Base-by-base conservation (phyloP, 2,329 filamentous ascomycete species). In the Colletotrichum neosansevieriae region DNA sequence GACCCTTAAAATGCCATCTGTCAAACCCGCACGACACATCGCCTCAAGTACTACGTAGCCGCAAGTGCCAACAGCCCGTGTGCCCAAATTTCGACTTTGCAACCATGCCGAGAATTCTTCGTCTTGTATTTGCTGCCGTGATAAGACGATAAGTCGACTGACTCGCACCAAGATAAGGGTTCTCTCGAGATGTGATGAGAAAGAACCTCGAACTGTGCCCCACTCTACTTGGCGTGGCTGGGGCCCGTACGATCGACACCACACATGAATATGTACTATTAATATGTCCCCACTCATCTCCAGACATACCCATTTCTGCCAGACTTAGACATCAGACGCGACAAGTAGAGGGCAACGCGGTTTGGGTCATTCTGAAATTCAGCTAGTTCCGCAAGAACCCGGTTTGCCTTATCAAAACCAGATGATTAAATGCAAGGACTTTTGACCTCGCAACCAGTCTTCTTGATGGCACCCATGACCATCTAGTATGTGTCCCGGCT, bases 91-190 rank as follows among this genome's bases (percentile, higher is more conserved):
- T 6, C 44, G 40, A 12, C 40, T 21, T 13, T 65, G 65, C 61
- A 65, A 34, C 54, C 42, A 56, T 38, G 5, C 24, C 24, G 24
- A 24, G 4, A 24, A 24, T 21, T 38, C 29, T 32, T 62, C 19
- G 58, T 49, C 53, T 54, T 9, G 24, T 36, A 38, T 40, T 34
- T 47, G 54, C 24, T 24, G 24, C 24, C 24, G 24, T 24, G 24
- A 65, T 65, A 65, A 65, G 61, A 50, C 11, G 38, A 59, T 49
- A 45, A 11, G n/a, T 42, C 4, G 40, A n/a, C 38, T n/a, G 57
- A 68, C 45, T 38, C 45, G 49, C 47, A 29, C 42, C 40, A 24
- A 68, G 65, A 65, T 68, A 68, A 68, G 53, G 12, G 36, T 6
- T 24, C 11, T 19, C n/a, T 21, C 24, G 29, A 45, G 50, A 44